phyloP scores from a whole-genome alignment of 2,329 filamentous ascomycete genomes.

The Aspergillus sclerotialis region DNA sequence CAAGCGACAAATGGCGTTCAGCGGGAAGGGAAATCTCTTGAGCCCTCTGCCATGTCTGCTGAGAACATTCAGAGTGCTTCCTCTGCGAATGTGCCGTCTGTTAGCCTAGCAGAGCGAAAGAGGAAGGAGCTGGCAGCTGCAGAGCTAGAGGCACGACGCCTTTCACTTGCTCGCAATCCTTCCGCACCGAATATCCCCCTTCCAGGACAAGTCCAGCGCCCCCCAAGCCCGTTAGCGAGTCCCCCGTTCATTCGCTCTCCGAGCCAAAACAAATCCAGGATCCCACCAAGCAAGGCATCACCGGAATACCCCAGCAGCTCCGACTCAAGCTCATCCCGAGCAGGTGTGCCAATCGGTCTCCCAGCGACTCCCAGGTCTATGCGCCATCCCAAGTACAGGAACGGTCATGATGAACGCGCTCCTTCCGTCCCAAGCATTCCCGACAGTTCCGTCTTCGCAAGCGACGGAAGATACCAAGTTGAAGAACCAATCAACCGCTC shows the following conservation, averaged over 20 bases:
- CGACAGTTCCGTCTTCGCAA: slow-evolving; percentile 35
- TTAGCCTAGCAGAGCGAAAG: slow-evolving; percentile 53
- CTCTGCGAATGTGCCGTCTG: slow-evolving; percentile 14
- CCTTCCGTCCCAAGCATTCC: slow-evolving; percentile 54
- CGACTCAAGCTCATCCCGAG: slow-evolving; percentile 36
- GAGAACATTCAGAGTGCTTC: slow-evolving; percentile 17
- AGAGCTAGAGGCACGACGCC: slow-evolving; percentile 80
- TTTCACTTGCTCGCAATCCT: slow-evolving; percentile 73
- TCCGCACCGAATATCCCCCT: slow-evolving; percentile 74
- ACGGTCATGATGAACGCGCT: slow-evolving; percentile 38
- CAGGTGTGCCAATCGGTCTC: slow-evolving; percentile 59
- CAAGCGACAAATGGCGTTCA: slow-evolving; percentile 5
- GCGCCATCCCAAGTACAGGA: slow-evolving; percentile 66
- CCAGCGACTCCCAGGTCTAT: slow-evolving; percentile 88
- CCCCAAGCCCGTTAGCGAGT: slow-evolving; percentile 40
- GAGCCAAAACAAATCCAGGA: slow-evolving; percentile 24
- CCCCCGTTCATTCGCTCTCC: slow-evolving; percentile 30
- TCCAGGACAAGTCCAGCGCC: slow-evolving; percentile 49
- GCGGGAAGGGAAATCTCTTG: slow-evolving; percentile 5
- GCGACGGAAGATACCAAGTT: slow-evolving; percentile 30
- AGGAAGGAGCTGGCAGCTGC: slow-evolving; percentile 71
- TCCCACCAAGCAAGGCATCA: slow-evolving; percentile 30
- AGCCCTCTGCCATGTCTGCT: slow-evolving; percentile 5
- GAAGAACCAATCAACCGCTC: slow-evolving; percentile 31
- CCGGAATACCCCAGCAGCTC: slow-evolving; percentile 33